Conservation (phyloP, 2,329 filamentous ascomycete species). For the Neophaeococcomyces aloes region DNA sequence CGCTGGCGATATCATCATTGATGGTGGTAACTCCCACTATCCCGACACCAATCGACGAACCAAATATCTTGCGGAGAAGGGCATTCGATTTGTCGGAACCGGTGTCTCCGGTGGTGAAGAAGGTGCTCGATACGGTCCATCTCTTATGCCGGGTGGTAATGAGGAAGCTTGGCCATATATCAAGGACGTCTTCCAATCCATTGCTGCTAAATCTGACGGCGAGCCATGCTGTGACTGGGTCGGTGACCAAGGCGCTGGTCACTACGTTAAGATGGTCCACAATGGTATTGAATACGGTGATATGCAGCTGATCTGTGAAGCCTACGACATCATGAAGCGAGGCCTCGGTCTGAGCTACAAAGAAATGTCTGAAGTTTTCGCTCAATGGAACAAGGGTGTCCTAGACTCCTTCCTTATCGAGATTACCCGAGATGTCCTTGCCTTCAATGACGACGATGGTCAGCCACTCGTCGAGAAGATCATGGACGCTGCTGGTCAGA, state of each 20-base stretch:
- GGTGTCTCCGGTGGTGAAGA: constrained; percentile 99
- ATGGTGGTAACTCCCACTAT: constrained; percentile 98
- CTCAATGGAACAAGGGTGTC: constrained; percentile 97
- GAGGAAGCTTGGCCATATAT: constrained; percentile 96
- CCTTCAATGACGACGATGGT: constrained; percentile 93
- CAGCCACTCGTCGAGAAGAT: constrained; percentile 95
- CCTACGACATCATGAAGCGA: constrained; percentile 99
- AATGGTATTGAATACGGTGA: constrained; percentile 99
- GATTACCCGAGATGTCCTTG: constrained; percentile 97
- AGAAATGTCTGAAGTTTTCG: constrained; percentile 91
- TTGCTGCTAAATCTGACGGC: constrained; percentile 91
- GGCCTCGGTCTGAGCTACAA: constrained; percentile 79
- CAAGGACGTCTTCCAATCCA: constrained; percentile 98
- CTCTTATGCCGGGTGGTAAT: constrained; percentile 97
- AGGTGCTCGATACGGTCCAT: constrained; percentile 94
- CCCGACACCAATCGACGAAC: constrained; percentile 97
- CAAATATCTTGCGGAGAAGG: constrained; percentile 75
- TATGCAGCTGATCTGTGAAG: constrained; percentile 99
- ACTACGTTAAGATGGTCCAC: constrained; percentile 99
- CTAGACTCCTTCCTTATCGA: constrained; percentile 98
- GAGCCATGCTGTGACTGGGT: constrained; percentile 99
- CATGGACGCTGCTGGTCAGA: constrained; percentile 94
- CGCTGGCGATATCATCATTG: constrained; percentile 94
- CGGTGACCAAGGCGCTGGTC: constrained; percentile 95
- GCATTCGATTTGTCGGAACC: constrained; percentile 87